Evolutionary conservation across 2,329 filamentous ascomycete species (phyloP).

Genomic region (Helotiales sp.): DNA sequence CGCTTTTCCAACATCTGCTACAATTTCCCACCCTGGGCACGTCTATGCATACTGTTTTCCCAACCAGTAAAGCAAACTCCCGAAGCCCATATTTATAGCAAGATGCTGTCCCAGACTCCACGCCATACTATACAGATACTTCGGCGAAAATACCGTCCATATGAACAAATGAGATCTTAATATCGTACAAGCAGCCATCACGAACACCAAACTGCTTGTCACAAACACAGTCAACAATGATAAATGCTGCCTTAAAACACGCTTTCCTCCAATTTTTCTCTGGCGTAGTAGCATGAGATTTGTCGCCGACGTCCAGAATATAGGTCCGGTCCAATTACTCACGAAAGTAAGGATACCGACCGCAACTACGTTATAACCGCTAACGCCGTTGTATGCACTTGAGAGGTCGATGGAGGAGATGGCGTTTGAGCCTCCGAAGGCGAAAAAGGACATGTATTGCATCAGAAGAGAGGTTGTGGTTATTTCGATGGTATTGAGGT

Average conservation of each 20-base stretch:
- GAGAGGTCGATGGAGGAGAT: slow-evolving; percentile 95
- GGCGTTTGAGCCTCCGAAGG: slow-evolving; percentile 86
- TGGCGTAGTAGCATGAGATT: slow-evolving; percentile 56
- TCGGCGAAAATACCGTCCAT: slow-evolving; percentile 98
- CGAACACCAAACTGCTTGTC: slow-evolving; percentile 62
- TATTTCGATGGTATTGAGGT: slow-evolving; percentile 56
- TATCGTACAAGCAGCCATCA: slow-evolving; percentile 86
- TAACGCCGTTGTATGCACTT: slow-evolving; percentile 91
- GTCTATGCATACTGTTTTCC: slow-evolving; percentile 38
- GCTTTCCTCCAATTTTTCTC: slow-evolving; percentile 11
- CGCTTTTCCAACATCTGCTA: background rate
- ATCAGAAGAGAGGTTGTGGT: slow-evolving; percentile 73
- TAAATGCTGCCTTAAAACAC: slow-evolving; percentile 49
- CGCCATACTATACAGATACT: slow-evolving; percentile 88
- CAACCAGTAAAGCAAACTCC: slow-evolving; percentile 57
- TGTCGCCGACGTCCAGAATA: slow-evolving; percentile 79
- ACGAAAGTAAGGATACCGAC: slow-evolving; percentile 85
- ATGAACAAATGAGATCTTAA: slow-evolving; percentile 91
- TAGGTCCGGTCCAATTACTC: slow-evolving; percentile 86
- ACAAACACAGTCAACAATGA: slow-evolving; percentile 70
- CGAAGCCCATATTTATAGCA: slow-evolving; percentile 65
- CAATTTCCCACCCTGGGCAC: background rate
- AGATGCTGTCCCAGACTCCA: slow-evolving; percentile 87
- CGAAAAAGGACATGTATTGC: slow-evolving; percentile 84
- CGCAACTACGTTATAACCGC: slow-evolving; percentile 73